Base-by-base conservation (phyloP, 2,329 filamentous ascomycete species). In the Sclerotinia trifoliorum region DNA sequence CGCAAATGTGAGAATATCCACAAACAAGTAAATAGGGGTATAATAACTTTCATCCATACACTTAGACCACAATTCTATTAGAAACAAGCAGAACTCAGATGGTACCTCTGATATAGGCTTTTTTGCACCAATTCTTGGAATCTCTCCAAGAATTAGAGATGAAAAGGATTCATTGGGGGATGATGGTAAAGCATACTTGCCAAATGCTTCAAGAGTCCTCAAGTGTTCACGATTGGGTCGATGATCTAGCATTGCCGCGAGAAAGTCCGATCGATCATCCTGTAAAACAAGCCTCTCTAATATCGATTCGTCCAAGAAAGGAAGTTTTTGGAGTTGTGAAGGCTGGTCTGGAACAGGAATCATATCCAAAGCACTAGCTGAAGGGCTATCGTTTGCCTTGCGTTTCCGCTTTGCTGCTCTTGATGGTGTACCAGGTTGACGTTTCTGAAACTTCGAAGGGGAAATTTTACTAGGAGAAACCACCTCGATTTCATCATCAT, bases 391-490 rank as follows among this genome's bases (percentile, higher is more conserved):
- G 3, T 88, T 80, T 1, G 80, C 75, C 1, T 84, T 84, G 4
- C 91, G 82, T 76, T 93, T 94, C 71, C 91, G 82, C 80, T 94
- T 94, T 48, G 61, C 61, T 70, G 79, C 78, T 70, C 88, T 89
- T 49, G 81, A 90, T 0, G 91, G 91, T 2, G 85, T 85, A 19
- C 78, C 78, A n/a, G 79, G 75, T 70, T 79, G 81, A 17, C 76
- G 73, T 73, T 78, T 80, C 71, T 73, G 72, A 49, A 76, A 76
- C 65, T 75, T 77, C n/a, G 81, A 83, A 1, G 83, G 83, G 5
- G 83, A 85, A 0, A 80, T 78, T 81, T 69, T 76, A 39, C 81
- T 83, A 1, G 83, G 83, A 5, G 83, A 85, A 1, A 80, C 73
- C 69, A 81, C 75, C 69, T 82, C 73, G 51, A 86, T 80, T 72